Evolutionary conservation across 257 asterid genomes (phyloP).

Genomic region (Agastache rugosa): DNA sequence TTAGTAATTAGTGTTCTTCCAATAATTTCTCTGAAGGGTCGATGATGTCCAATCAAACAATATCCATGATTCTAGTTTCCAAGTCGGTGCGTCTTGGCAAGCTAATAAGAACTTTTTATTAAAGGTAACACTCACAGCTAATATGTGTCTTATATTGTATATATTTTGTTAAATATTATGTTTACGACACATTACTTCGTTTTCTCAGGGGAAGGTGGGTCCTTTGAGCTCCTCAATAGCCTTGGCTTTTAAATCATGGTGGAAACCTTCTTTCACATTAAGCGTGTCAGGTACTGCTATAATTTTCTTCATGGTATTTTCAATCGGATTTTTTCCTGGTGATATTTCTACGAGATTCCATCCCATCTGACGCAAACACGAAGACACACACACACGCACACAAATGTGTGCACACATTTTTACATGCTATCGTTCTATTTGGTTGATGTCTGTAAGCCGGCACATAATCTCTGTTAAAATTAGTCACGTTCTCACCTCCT

Average conservation of each 20-base stretch:
- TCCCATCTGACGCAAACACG: not conserved
- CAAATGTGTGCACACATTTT: not conserved
- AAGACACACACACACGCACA: not conserved
- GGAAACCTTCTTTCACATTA: conserved; percentile 94
- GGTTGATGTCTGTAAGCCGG: too few relatives aligned
- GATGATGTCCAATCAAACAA: conserved; percentile 61
- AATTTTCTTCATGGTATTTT: conserved; percentile 12
- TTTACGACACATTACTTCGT: conserved; percentile 11
- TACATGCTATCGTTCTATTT: not conserved
- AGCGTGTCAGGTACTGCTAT: conserved; percentile 69
- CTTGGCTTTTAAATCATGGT: conserved; percentile 94
- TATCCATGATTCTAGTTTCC: conserved; percentile 75
- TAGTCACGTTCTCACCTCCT: too few relatives aligned
- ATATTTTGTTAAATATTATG: conserved; percentile 17
- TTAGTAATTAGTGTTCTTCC: conserved; percentile 10
- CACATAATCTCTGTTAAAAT: too few relatives aligned
- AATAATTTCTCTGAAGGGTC: conserved; percentile 49
- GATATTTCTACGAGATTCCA: not conserved
- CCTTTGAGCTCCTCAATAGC: conserved; percentile 85
- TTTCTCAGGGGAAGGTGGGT: conserved; percentile 81
- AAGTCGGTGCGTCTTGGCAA: conserved; percentile 98
- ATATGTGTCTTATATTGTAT: not conserved
- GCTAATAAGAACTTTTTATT: conserved; percentile 84
- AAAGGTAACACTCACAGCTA: conserved; percentile 54
- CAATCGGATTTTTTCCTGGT: not conserved